Evolutionary conservation across 2,329 filamentous ascomycete species (phyloP), one percentile per base, ranked within the genome.

Genomic region (Trichoderma pleuroti): DNA sequence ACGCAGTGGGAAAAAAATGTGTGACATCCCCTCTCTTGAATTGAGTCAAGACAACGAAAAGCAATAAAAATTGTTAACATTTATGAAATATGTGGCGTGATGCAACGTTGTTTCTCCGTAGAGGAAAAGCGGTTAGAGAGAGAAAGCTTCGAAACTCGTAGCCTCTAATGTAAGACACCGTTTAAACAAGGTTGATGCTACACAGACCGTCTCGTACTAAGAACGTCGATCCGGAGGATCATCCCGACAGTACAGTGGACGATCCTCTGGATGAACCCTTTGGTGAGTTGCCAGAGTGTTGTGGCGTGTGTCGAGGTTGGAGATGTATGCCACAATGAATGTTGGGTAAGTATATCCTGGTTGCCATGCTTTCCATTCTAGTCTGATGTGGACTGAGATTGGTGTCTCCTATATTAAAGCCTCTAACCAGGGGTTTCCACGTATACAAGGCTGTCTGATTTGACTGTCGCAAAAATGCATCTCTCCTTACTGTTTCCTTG

Each of bases 11-110:
- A 69, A 61, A 74, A 69, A 61, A 74, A 69, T 69, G 75, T 74
- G 75, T 80, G 79, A 76, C 79, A 81, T 80, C 80, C 79, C 80
- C 80, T 81, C 80, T 82, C 80, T 81, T 80, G 78, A 78, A 78
- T 76, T 74, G 72, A 76, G 71, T 74, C 49, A 36, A 63, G 63
- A 71, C 65, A 52, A 72, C 74, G 72, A 71, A 65, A 69, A 42
- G 62, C 21, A 69, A 74, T 74, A 69, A 71, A 61, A 64, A 64
- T 21, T 34, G 16, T 68, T 34, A 68, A 61, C 10, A 42, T 39
- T 16, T 18, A 26, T 57, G 3, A 18, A 54, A 12, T 18, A 28
- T 11, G 14, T 54, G 21, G 16, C 2, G 63, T 66, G 24, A 57
- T 28, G 24, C 32, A 1, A n/a, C 2, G 4, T 21, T 24, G 21